phyloP scores from a whole-genome alignment of 1,139 yeast genomes.

The Suhomyces guaymorum region DNA sequence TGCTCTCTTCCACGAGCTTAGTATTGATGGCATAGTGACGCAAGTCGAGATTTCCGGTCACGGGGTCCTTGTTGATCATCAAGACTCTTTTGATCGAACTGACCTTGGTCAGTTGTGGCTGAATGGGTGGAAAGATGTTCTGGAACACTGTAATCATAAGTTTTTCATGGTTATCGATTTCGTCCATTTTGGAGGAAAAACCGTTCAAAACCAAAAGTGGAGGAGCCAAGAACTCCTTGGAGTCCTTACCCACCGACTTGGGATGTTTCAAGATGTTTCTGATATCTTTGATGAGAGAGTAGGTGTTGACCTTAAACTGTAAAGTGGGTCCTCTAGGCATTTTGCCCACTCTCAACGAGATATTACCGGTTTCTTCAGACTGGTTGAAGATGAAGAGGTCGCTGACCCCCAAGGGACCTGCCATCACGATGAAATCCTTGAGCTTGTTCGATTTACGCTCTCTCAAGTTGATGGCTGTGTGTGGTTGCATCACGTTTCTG shows the following conservation, averaged over 20 bases:
- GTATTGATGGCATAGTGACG: conserved; percentile 93
- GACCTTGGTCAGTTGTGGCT: conserved; percentile 76
- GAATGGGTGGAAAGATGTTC: conserved; percentile 92
- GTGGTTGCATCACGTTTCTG: conserved; percentile 92
- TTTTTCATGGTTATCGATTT: conserved; percentile 68
- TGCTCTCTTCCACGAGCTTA: conserved; percentile 79
- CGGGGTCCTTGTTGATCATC: conserved; percentile 72
- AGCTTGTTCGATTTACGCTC: conserved; percentile 86
- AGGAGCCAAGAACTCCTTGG: conserved; percentile 68
- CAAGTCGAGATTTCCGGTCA: conserved; percentile 71
- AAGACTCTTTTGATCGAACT: conserved; percentile 79
- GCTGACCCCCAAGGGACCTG: conserved; percentile 93
- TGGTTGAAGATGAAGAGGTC: conserved; percentile 87
- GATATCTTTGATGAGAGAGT: conserved; percentile 86
- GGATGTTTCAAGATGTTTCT: conserved; percentile 66
- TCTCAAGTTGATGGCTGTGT: conserved; percentile 83
- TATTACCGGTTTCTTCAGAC: conserved; percentile 72
- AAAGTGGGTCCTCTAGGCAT: conserved; percentile 95
- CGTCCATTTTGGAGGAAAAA: conserved; percentile 56
- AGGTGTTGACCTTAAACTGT: conserved; percentile 74
- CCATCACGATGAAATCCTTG: conserved; percentile 92
- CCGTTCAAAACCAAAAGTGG: conserved; percentile 93
- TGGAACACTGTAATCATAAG: conserved; percentile 88
- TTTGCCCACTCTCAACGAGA: conserved; percentile 79
- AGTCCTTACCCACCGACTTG: conserved; percentile 63